Percentiles rank a stretch among this genome's conserved stretches.
phyloP scores from a whole-genome alignment of 257 asterid genomes.

The Capsicum baccatum region DNA sequence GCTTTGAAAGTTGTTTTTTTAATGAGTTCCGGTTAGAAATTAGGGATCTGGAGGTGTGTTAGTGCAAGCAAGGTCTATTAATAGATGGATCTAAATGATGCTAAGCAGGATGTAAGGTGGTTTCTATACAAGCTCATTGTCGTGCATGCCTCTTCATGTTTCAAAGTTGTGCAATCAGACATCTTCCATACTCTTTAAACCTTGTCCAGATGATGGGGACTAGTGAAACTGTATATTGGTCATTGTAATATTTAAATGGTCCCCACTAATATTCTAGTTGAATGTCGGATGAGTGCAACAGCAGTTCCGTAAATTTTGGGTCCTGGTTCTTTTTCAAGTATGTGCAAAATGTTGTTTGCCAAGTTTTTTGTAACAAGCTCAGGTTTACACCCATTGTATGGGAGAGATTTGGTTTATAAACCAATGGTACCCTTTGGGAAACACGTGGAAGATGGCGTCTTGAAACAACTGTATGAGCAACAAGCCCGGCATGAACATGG shows the following conservation, averaged over 20 bases:
- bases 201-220: conserved; percentile 10
- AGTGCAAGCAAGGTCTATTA: conserved; percentile 35
- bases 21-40: conserved; percentile 33
- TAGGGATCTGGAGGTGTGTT: conserved; percentile 37
- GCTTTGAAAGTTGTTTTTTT: conserved; percentile 26
- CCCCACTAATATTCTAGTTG: background rate
- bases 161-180: background rate
- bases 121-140: conserved; percentile 7
- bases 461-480: no score
- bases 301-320: background rate
- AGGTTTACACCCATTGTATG: background rate
- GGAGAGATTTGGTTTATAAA: no score
- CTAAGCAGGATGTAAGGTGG: background rate
- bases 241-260: background rate
- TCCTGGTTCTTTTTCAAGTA: background rate
- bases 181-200: background rate
- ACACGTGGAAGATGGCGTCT: no score
- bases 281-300: background rate
- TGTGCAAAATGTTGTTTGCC: background rate
- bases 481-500: no score
- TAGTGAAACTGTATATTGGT: conserved; percentile 3
- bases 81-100: conserved; percentile 29
- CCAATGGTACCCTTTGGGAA: no score
- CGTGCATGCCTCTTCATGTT: conserved; percentile 6
- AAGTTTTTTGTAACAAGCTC: background rate